Evolutionary conservation across 805 yeast genomes (phyloP), one percentile per base, ranked within the genome.

Genomic region (Wickerhamomyces alni): DNA sequence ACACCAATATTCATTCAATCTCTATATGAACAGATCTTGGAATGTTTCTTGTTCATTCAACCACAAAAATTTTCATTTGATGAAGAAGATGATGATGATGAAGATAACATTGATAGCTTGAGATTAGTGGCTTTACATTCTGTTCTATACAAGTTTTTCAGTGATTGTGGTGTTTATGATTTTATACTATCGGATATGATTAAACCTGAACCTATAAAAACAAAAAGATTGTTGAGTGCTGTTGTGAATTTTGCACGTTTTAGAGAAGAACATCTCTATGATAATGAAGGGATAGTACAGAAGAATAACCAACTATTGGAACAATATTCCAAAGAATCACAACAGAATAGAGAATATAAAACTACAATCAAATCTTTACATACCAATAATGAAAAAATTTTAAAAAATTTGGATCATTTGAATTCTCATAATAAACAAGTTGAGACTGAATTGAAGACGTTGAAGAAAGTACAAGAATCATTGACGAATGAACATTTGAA

Each of bases 161-260:
- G 70, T 33, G 80, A 74, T 42, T 80, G 91, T 54, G 95, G 95
- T 0, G 74, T 88, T 2, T 69, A 75, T 41, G 95, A 88, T 58
- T 84, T 87, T 54, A 74, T 79, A 32, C 66, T 87, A 37, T 68
- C 75, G 63, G 96, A 88, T 62, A 65, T 88, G 24, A 67, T 75
- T 42, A 78, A 77, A 47, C 96, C 96, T 1, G 95, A 87, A n/a
- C 66, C 84, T 0, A 61, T 58, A 29, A 66, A 95, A 42, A 68
- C 77, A 1, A 65, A 78, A 45, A 65, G 91, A 35, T 68, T 87
- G 17, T 59, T 87, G 21, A 86, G 95, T 55, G 93, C 93, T 1
- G 78, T 87, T 36, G 83, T 87, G 17, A 88, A 88, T 57, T 88
- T 77, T 67, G 94, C 94, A 1, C 65, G 91, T 41, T 87, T 84